Conservation (phyloP, 345 rosid genomes). For the Acer negundo region DNA sequence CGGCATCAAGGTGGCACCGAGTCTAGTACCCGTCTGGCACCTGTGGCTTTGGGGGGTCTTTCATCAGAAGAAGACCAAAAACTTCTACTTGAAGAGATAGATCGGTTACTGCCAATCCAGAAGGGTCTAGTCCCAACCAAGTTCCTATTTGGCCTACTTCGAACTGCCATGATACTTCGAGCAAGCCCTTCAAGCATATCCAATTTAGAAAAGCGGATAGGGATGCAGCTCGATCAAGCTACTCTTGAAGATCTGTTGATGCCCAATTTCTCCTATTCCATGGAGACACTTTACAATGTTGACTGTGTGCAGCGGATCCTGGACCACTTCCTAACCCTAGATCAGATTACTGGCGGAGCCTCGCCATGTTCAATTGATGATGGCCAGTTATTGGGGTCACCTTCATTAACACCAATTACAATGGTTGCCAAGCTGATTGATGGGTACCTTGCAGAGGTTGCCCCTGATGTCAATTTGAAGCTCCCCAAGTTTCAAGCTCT, state of each 20-base stretch:
- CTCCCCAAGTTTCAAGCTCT: constrained; percentile 92
- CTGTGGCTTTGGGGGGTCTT: constrained; percentile 52
- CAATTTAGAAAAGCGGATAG: constrained; percentile 79
- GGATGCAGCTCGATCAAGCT: constrained; percentile 97
- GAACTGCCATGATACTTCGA: constrained; percentile 76
- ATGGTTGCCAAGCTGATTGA: constrained; percentile 93
- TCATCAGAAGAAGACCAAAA: constrained; percentile 90
- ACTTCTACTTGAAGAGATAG: constrained; percentile 72
- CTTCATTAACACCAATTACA: constrained; percentile 77
- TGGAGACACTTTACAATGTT: constrained; percentile 90
- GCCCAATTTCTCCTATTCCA: constrained; percentile 85
- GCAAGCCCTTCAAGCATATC: constrained; percentile 66
- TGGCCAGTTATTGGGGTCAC: constrained; percentile 80
- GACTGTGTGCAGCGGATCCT: constrained; percentile 87
- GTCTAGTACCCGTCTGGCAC: constrained; percentile 62
- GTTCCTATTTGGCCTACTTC: constrained; percentile 81
- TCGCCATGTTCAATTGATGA: constrained; percentile 86
- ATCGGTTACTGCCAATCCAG: constrained; percentile 68
- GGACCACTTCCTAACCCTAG: constrained; percentile 82
- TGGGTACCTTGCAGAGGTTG: constrained; percentile 97
- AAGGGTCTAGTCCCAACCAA: constrained; percentile 79
- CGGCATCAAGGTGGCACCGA: constrained; percentile 67
- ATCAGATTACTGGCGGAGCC: constrained; percentile 76
- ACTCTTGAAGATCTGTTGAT: constrained; percentile 89
- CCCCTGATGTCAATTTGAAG: constrained; percentile 91